Conservation (phyloP, 495 filamentous ascomycete species). For the Xylaria longipes region DNA sequence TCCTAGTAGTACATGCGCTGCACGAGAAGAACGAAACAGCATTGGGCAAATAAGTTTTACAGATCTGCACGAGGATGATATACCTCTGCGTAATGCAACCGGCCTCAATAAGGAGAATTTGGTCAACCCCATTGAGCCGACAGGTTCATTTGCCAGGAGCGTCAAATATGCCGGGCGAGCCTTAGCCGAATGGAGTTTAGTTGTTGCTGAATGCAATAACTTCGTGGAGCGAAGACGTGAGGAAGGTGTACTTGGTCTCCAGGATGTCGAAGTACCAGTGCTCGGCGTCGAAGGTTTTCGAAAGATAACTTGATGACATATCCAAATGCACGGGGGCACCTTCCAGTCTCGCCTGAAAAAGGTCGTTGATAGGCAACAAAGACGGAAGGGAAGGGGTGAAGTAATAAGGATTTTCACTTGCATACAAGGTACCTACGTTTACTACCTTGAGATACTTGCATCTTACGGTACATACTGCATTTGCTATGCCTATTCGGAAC, state of each 20-base stretch:
- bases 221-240: conserved; percentile 87
- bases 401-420: neutral
- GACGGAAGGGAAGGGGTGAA: neutral
- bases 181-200: conserved; percentile 86
- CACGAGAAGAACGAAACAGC: conserved; percentile 31
- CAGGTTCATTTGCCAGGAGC: conserved; percentile 44
- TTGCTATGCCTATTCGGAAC: neutral
- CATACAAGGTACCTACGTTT: neutral
- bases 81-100: conserved; percentile 27
- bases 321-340: neutral
- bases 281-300: conserved; percentile 87
- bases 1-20: conserved; percentile 29
- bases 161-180: conserved; percentile 84
- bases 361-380: neutral
- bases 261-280: conserved; percentile 83
- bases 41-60: conserved; percentile 28
- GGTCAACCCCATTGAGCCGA: conserved; percentile 46
- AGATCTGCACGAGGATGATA: conserved; percentile 32
- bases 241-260: conserved; percentile 80
- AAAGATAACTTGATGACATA: conserved; percentile 50
- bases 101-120: conserved; percentile 36
- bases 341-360: neutral
- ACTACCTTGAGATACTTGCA: neutral
- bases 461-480: neutral
- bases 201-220: conserved; percentile 87